Base-by-base conservation (phyloP, 495 filamentous ascomycete species). In the Trichocladium uniseriatum region DNA sequence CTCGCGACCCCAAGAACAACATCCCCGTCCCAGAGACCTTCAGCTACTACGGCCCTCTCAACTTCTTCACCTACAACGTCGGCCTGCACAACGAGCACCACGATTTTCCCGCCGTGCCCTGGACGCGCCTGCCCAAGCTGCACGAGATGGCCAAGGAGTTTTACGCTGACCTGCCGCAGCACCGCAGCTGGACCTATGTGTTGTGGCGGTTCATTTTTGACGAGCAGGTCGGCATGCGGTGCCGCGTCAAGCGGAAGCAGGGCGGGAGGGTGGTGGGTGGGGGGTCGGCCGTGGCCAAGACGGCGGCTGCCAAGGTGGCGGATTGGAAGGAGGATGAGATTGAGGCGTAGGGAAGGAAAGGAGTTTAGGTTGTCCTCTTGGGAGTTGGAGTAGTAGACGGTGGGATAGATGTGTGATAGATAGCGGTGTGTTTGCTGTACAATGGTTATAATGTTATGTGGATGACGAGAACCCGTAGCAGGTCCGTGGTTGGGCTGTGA, bases 41-140 rank as follows among this genome's bases (percentile, higher is more conserved):
- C 70, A 89, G 84, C 24, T 99, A 99, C 73, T 99, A 99, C 64
- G 92, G 92, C 5, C 80, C 85, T 0, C 74, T 97, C 36, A 99
- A 99, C 67, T 65, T 89, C 42, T 66, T 99, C 16, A 94, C 90
- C 1, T 99, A 96, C 69, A 97, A 99, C 54, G 92, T 99, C 9
- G 92, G 92, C 15, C 65, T 95, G 55, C 92, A 99, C 65, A 99
- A 99, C 59, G 92, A 99, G 71, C 92, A 98, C 67, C 92, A 99
- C 60, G 92, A 98, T 64, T 98, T 98, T 71, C 92, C 92, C 19
- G 92, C 94, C 19, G 78, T 98, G 43, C 91, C 92, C 2, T 99
- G 92, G 92, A 95, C 88, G 3, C 72, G 81, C 6, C 73, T 99
- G 20, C 82, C 83, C 3, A 68, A 65, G 54, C 68, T 99, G 46